These are phyloP conservation scores for Yamagishiella unicocca DNA, from an alignment of 139 green algal species.

Conservation along the genomic window DNA sequence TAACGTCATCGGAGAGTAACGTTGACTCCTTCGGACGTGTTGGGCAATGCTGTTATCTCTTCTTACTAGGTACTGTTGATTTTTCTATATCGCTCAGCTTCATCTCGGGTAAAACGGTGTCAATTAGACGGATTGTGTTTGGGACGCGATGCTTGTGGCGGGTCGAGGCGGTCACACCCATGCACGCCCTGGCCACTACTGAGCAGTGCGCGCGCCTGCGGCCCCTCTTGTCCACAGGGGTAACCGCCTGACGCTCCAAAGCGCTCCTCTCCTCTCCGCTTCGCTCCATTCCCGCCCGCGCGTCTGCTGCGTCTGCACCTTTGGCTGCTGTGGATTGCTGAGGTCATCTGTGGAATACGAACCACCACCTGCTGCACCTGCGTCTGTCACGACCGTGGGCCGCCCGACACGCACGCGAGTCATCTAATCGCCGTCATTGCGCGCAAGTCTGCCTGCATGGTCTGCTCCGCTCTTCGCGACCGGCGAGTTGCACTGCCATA, in stretches of 20 bases:
- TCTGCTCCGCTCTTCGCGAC: not conserved
- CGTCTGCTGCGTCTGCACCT: slow-evolving; percentile 16
- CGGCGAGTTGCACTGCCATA: not conserved
- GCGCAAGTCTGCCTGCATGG: not conserved
- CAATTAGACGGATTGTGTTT: too few species aligned
- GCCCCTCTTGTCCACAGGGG: slow-evolving; percentile 34
- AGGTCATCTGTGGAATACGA: slow-evolving; percentile 24
- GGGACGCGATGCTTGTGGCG: too few species aligned
- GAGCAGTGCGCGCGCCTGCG: slow-evolving; percentile 8
- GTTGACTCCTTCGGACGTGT: too few species aligned
- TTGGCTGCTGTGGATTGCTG: slow-evolving; percentile 3
- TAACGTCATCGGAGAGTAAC: too few species aligned
- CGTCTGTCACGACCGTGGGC: not conserved
- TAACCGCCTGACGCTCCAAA: slow-evolving; percentile 1
- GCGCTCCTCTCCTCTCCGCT: not conserved
- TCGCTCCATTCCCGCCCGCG: not conserved
- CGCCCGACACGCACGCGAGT: slow-evolving; percentile 8
- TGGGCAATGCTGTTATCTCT: too few species aligned
- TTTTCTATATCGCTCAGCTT: too few species aligned
- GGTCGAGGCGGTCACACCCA: too few species aligned
- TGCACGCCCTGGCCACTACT: not conserved
- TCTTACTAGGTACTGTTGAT: too few species aligned
- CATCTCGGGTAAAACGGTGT: too few species aligned
- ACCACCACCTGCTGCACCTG: slow-evolving; percentile 19
- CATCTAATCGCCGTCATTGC: slow-evolving; percentile 5